Evolutionary conservation across 2,329 filamentous ascomycete species (phyloP), one percentile per base, ranked within the genome.

Genomic region (Verticillium dahliae): DNA sequence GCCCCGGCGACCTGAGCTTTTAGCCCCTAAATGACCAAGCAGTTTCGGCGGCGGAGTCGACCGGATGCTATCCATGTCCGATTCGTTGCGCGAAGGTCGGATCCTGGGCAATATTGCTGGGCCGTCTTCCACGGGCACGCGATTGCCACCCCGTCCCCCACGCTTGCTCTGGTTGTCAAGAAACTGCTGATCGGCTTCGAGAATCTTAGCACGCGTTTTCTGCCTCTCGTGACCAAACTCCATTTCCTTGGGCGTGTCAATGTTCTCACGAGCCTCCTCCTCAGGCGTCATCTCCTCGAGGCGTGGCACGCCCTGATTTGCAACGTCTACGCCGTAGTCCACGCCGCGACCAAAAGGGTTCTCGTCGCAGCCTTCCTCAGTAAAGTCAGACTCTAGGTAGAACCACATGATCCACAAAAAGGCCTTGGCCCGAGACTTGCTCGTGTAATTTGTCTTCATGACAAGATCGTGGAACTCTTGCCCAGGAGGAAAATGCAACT

Each of bases 391-490:
- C 73, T 99, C 95, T 18, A 99, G 83, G 71, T 99, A 98, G 81
- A 95, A 97, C 95, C 95, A 99, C 87, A 99, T 96, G 65, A 99
- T 80, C 95, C 95, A 99, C 22, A 99, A 78, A 68, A 99, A 99
- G 0, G 94, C 94, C 55, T 80, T 87, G 1, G 95, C 93, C 65
- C 95, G 86, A 64, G 91, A 96, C 67, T 81, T 78, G 74, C 93
- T 98, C 62, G 88, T 91, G 63, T 92, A 84, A 31, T 90, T 89
- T 1, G 89, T 88, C 71, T 91, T 89, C 93, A 98, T 98, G 69
- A 99, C 89, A 15, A 99, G 84, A 70, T 99, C 95, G 74, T 97
- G 96, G 74, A 99, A 98, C 74, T 99, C 95, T 67, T 89, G 85
- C 1, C 88, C 86, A 6, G 87, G 84, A 11, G 90, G 89, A 72